Base-by-base conservation (phyloP, 768 basidiomycete genomes). In the Mycena venus region DNA sequence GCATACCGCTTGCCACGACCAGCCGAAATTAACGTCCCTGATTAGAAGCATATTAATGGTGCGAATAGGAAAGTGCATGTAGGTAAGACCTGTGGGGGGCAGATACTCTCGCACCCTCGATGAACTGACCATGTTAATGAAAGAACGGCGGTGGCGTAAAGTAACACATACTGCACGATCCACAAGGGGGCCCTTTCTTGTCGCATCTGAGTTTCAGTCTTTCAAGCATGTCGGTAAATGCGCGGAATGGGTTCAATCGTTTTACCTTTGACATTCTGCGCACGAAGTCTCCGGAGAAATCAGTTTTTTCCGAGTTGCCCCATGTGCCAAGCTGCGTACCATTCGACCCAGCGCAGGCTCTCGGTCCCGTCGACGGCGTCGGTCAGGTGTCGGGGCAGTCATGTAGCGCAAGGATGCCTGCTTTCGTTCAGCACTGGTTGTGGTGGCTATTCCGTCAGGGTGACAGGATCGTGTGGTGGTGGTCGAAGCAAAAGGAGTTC, bases 151-250 rank as follows among this genome's bases (percentile, higher is more conserved):
- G 9, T 5, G 15, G n/a, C 27, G 19, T 21, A 47, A 17, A 61
- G 55, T n/a, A 6, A 23, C 25, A 15, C 68, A 8, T 66, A 73
- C 72, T 17, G 23, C 71, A 75, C 34, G 70, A 73, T 21, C 49
- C 58, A 51, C 76, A 72, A 1, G 70, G 74, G 12, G 85, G 36
- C 11, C 36, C 17, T 67, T 84, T 82, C 71, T 86, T 85, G 40
- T 85, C 85, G 59, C 85, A 85, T 63, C 81, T 86, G 21, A 86
- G 80, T 68, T 85, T 85, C 70, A 84, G 76, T 64, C 85, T 85
- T 17, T 19, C 23, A 58, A n/a, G 49, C 4, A 44, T 59, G 1
- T 27, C 49, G 59, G 44, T 8, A 15, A 31, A 27, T 17, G 27
- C 29, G 5, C 25, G 11, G 15, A 60, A 47, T 19, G 21, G 8